Evolutionary conservation across 2,329 filamentous ascomycete species (phyloP), one percentile per base, ranked within the genome.

Genomic region (Exophiala phaeomuriformis): DNA sequence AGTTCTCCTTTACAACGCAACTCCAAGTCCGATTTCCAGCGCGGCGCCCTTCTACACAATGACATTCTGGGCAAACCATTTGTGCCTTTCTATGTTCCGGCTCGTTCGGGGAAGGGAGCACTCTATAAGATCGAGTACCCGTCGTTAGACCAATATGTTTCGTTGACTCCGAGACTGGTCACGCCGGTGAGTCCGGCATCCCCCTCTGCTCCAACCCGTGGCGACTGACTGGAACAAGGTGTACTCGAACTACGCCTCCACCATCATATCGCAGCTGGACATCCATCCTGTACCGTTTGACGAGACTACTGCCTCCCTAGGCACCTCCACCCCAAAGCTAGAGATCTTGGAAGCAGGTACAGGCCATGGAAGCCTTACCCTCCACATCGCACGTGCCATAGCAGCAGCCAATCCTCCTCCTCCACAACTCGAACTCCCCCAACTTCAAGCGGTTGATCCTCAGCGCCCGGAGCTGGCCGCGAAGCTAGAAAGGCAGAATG

Each of bases 271-370:
- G 1, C 74, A 90, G 28, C 77, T 94, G 27, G 87, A 93, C 66
- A 75, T 93, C 42, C 83, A 91, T 66, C 78, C 82, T 31, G 65
- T 72, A 2, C 66, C 69, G 4, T 47, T 67, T 4, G 64, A 64
- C 5, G 64, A 65, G 4, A 58, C 58, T 47, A 36, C 62, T 19
- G 47, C 61, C 10, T 28, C 43, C 5, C 19, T 49, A 10, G 42
- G 28, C 19, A 36, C 30, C 27, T 9, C 31, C 2, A 58, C 62
- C 36, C 68, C 73, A 5, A 79, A 77, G 0, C 68, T 90, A 8
- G 85, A 91, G 65, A 86, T 93, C 42, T 82, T 93, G 49, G 88
- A 93, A 69, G 87, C 87, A 44, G 88, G 88, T 10, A 93, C 88
- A 2, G 88, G 88, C n/a, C 86, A 90, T 74, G 88, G 88, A 53